These are phyloP conservation scores for Plenodomus tracheiphilus DNA, from an alignment of 2,329 filamentous ascomycete species.

Conservation along the genomic window DNA sequence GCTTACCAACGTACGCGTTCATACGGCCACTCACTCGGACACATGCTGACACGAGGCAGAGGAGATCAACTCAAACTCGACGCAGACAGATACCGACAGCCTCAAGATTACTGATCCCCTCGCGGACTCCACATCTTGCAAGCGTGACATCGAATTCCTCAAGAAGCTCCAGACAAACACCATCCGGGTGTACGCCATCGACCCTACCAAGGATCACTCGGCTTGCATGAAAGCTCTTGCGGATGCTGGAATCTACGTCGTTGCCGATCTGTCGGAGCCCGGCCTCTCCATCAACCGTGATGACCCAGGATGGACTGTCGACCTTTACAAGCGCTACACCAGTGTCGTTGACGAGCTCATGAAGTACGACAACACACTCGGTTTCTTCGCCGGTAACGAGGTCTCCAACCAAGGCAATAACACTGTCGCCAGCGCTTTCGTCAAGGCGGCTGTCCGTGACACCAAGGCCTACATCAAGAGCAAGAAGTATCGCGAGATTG, in stretches of 20 bases:
- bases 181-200: conserved; percentile 92
- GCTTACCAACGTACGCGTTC: conserved; percentile 74
- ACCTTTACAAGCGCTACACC: conserved; percentile 79
- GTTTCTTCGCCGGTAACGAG: conserved; percentile 99
- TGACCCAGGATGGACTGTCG: conserved; percentile 75
- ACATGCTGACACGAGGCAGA: conserved; percentile 46
- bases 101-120: conserved; percentile 79
- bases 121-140: conserved; percentile 70
- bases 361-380: conserved; percentile 87
- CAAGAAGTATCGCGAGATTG: conserved; percentile 75
- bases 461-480: conserved; percentile 90
- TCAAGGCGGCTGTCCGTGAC: conserved; percentile 97
- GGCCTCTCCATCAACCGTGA: conserved; percentile 82
- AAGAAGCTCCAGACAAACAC: conserved; percentile 76
- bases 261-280: conserved; percentile 87
- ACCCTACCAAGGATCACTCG: conserved; percentile 76
- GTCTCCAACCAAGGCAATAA: conserved; percentile 89
- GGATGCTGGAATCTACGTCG: conserved; percentile 89
- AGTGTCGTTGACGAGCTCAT: conserved; percentile 78
- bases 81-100: conserved; percentile 53
- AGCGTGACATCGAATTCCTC: conserved; percentile 83
- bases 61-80: conserved; percentile 60
- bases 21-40: not conserved
- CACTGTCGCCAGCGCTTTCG: conserved; percentile 86
- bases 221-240: conserved; percentile 83